Conservation (phyloP, 2,329 filamentous ascomycete species). For the Fragosphaeria purpurea region DNA sequence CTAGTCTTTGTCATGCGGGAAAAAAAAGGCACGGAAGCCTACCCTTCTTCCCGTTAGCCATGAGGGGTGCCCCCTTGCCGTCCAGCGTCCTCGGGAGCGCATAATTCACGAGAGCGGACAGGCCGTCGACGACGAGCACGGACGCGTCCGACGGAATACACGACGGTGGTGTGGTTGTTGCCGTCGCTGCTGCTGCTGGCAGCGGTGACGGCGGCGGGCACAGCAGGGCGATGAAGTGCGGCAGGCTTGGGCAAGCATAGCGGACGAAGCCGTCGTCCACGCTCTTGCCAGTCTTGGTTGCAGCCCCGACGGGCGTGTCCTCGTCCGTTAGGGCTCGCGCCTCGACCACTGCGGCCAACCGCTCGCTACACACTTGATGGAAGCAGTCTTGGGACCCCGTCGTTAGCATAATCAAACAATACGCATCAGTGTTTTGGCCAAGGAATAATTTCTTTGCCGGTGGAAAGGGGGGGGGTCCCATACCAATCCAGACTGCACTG, state of each 20-base stretch:
- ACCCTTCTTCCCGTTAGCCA: conserved; percentile 12
- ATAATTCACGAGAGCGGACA: conserved; percentile 66
- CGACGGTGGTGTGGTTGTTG: conserved; percentile 43
- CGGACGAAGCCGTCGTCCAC: conserved; percentile 31
- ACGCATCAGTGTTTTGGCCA: too few relatives aligned
- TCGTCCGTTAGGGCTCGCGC: conserved; percentile 5
- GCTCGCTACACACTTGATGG: conserved; percentile 29
- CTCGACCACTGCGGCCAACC: conserved; percentile 20
- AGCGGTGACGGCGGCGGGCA: conserved; percentile 38
- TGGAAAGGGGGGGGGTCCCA: conserved; percentile 20
- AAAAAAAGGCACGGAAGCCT: too few relatives aligned
- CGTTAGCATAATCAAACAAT: neutral
- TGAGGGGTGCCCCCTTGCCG: conserved; percentile 4
- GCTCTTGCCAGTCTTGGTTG: conserved; percentile 3
- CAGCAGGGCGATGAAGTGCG: conserved; percentile 66
- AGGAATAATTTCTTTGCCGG: too few relatives aligned
- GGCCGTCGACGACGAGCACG: conserved; percentile 66
- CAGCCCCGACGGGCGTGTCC: neutral
- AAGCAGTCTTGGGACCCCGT: conserved; percentile 33
- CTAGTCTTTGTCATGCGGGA: neutral
- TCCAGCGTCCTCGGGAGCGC: conserved; percentile 55
- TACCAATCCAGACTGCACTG: conserved; percentile 75
- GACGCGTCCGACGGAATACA: conserved; percentile 54
- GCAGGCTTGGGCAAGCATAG: conserved; percentile 48
- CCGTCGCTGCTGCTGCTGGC: too few relatives aligned